phyloP scores from a whole-genome alignment of 768 basidiomycete genomes.

The Suillus placidus region DNA sequence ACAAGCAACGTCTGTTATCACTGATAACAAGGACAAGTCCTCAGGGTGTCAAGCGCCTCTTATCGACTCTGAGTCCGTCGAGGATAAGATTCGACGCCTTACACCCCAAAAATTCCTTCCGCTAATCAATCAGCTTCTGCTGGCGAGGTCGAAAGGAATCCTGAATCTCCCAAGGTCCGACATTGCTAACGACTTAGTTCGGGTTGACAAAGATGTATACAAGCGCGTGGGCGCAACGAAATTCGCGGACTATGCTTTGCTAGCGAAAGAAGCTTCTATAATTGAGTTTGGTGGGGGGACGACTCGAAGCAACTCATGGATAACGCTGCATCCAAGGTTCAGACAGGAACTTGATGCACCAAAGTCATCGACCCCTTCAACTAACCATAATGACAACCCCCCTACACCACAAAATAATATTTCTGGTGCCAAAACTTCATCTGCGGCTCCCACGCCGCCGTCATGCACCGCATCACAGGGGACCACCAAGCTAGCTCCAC shows the following conservation, averaged over 20 bases:
- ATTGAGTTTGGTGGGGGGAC: slow-evolving; percentile 29
- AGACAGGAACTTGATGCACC: slow-evolving; percentile 2
- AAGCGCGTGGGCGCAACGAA: slow-evolving; percentile 26
- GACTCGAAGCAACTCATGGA: slow-evolving; percentile 23
- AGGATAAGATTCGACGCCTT: slow-evolving; percentile 16
- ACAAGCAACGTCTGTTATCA: slow-evolving; percentile 7
- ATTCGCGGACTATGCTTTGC: slow-evolving; percentile 29
- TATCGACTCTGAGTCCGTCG: slow-evolving; percentile 1
- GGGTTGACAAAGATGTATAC: slow-evolving; percentile 30
- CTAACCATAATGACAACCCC: neutral
- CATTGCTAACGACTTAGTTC: slow-evolving; percentile 38
- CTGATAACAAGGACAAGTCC: slow-evolving; percentile 11
- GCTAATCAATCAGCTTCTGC: slow-evolving; percentile 28
- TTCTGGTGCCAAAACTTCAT: neutral
- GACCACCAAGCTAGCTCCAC: neutral
- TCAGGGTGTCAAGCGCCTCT: slow-evolving; percentile 8
- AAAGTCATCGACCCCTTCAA: neutral
- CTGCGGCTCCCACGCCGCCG: neutral
- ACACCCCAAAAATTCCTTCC: slow-evolving; percentile 34
- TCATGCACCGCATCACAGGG: too few relatives aligned
- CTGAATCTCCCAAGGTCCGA: slow-evolving; percentile 40
- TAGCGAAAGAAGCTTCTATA: slow-evolving; percentile 32
- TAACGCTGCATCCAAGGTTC: slow-evolving; percentile 31
- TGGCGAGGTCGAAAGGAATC: slow-evolving; percentile 32
- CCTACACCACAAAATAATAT: neutral